Percentiles rank a stretch among this genome's conserved stretches.
phyloP scores from a whole-genome alignment of 2,329 filamentous ascomycete genomes.

The Phialophora tarda region DNA sequence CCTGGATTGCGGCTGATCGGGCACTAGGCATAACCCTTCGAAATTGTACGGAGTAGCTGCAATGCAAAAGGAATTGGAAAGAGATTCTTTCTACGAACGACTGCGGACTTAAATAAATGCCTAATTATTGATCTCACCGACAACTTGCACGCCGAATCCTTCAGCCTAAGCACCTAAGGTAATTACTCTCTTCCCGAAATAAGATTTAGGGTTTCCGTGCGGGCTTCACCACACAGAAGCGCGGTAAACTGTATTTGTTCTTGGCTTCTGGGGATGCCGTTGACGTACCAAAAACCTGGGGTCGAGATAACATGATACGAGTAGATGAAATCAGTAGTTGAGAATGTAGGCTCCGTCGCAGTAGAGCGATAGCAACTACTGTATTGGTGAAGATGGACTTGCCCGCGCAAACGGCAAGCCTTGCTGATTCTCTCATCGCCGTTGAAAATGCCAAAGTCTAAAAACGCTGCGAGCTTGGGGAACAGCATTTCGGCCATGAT shows the following conservation, averaged over 20 bases:
- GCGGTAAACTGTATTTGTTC: conserved; percentile 1
- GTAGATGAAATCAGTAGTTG: not conserved
- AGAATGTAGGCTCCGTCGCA: not conserved
- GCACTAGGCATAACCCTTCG: not conserved
- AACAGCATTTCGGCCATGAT: not conserved
- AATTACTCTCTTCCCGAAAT: not conserved
- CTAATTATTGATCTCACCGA: not conserved
- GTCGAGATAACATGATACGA: not conserved
- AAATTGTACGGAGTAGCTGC: not conserved
- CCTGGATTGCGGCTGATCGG: not conserved
- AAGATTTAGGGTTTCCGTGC: conserved; percentile 2
- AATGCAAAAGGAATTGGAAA: not conserved
- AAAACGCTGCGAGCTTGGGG: not conserved
- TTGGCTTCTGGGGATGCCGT: conserved; percentile 5
- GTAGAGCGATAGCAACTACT: not conserved
- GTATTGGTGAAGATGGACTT: not conserved
- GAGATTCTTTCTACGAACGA: not conserved
- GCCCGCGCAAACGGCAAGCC: not conserved
- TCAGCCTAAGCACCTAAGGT: not conserved
- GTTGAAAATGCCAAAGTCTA: not conserved
- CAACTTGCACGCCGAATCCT: not conserved
- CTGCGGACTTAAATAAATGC: not conserved
- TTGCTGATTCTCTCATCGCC: not conserved
- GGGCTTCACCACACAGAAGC: not conserved
- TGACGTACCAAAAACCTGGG: not conserved